These are phyloP conservation scores for Xylariomycetidae sp. DNA, from an alignment of 2,329 filamentous ascomycete species.

Conservation along the genomic window DNA sequence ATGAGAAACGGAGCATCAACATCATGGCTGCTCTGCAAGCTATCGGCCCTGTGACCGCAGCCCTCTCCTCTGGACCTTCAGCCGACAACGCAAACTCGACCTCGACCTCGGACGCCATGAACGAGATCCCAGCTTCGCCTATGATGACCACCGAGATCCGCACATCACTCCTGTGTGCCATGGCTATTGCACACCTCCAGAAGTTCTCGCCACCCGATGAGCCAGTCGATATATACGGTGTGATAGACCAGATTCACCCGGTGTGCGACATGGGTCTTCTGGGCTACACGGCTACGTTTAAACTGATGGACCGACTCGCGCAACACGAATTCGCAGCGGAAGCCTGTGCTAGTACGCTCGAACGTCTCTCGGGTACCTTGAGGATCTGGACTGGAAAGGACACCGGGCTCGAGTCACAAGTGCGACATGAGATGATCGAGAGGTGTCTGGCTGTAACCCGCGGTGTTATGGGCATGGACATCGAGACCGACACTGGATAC, in stretches of 20 bases:
- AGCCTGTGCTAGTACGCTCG: constrained; percentile 42
- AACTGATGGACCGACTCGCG: constrained; percentile 49
- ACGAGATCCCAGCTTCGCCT: constrained; percentile 39
- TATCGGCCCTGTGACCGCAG: constrained; percentile 36
- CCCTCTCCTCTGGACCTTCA: constrained; percentile 23
- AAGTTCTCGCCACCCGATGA: constrained; percentile 34
- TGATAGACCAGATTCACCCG: constrained; percentile 38
- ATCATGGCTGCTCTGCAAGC: constrained; percentile 52
- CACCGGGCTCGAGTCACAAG: constrained; percentile 42
- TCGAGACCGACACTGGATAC: constrained; percentile 50
- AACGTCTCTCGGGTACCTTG: constrained; percentile 50
- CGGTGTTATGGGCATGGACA: constrained; percentile 52
- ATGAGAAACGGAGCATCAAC: constrained; percentile 47
- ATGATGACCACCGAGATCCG: constrained; percentile 45
- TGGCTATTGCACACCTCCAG: constrained; percentile 53
- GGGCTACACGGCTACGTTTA: constrained; percentile 53
- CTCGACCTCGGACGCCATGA: constrained; percentile 36
- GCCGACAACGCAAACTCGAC: constrained; percentile 6
- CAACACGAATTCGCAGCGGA: constrained; percentile 41
- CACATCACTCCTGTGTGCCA: constrained; percentile 53
- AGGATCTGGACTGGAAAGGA: constrained; percentile 54
- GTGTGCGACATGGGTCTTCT: constrained; percentile 46
- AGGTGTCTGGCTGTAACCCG: constrained; percentile 51
- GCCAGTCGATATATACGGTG: constrained; percentile 42
- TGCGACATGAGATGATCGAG: constrained; percentile 50